Percentiles rank a stretch among this genome's conserved stretches.
Conservation (phyloP, 2,329 filamentous ascomycete species). For the Dactylellina parvicollis region DNA sequence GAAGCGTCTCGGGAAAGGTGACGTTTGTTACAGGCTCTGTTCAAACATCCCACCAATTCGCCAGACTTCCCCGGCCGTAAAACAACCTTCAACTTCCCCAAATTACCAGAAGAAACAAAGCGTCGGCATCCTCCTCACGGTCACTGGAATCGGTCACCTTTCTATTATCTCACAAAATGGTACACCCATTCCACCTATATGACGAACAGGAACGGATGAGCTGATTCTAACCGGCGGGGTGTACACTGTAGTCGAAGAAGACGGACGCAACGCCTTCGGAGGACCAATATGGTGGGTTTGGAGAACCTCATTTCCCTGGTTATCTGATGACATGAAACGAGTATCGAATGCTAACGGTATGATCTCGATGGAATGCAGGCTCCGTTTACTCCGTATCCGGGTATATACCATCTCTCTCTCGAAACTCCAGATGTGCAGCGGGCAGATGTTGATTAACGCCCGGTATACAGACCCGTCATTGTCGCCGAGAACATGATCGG, state of each 20-base stretch:
- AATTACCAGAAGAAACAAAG: not conserved
- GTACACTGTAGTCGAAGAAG: constrained; percentile 59
- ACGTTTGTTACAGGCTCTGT: constrained; percentile 16
- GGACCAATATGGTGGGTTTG: constrained; percentile 67
- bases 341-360: constrained; percentile 14
- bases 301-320: not conserved
- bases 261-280: constrained; percentile 65
- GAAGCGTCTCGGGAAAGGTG: constrained; percentile 20
- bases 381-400: constrained; percentile 77
- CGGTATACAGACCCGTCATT: constrained; percentile 78
- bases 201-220: not conserved
- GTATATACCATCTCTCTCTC: constrained; percentile 59
- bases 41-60: constrained; percentile 1
- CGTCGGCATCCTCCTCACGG: not conserved
- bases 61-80: not conserved
- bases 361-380: constrained; percentile 61
- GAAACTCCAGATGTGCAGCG: constrained; percentile 11
- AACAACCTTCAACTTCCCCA: not conserved
- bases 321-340: not conserved
- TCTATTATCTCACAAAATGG: not conserved
- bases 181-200: not conserved
- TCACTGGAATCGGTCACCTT: too few relatives aligned
- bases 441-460: constrained; percentile 25
- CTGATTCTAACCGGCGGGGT: not conserved
- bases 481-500: constrained; percentile 98